phyloP scores from a whole-genome alignment of 257 asterid species.

The Paraleonurus japonicus region DNA sequence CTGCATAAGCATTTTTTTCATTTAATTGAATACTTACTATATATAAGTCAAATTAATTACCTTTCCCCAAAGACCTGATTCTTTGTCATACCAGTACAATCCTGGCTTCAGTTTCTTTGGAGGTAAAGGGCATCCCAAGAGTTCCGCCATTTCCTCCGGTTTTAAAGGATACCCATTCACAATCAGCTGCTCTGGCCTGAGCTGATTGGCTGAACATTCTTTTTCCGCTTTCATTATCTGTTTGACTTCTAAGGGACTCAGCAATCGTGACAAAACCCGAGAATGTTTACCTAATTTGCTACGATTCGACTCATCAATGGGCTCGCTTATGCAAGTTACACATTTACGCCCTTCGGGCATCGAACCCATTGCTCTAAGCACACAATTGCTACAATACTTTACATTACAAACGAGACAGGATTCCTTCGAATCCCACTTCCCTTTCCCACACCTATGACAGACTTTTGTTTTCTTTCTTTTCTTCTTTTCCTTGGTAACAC shows the following conservation, averaged over 20 bases:
- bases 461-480: slow-evolving; percentile 59
- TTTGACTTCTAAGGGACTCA: slow-evolving; percentile 77
- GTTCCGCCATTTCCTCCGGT: slow-evolving; percentile 77
- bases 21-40: neutral
- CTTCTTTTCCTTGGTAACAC: slow-evolving; percentile 58
- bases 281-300: slow-evolving; percentile 70
- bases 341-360: slow-evolving; percentile 97
- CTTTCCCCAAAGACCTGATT: slow-evolving; percentile 92
- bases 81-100: slow-evolving; percentile 84
- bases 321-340: slow-evolving; percentile 76
- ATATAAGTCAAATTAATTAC: slow-evolving; percentile 31
- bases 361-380: slow-evolving; percentile 90
- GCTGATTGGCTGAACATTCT: slow-evolving; percentile 88
- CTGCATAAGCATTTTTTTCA: slow-evolving; percentile 27
- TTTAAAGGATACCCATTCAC: slow-evolving; percentile 80
- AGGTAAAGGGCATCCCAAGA: slow-evolving; percentile 71
- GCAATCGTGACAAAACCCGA: slow-evolving; percentile 67
- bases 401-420: slow-evolving; percentile 74
- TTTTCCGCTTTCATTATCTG: slow-evolving; percentile 86
- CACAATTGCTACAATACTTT: slow-evolving; percentile 77
- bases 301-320: slow-evolving; percentile 74
- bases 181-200: slow-evolving; percentile 75
- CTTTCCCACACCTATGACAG: slow-evolving; percentile 74
- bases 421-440: slow-evolving; percentile 83
- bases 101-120: slow-evolving; percentile 84